A percentile compares a stretch with the other conserved stretches of the same genome.
Evolutionary conservation across 2,329 filamentous ascomycete species (phyloP).

Genomic region (Aspergillus floridensis): DNA sequence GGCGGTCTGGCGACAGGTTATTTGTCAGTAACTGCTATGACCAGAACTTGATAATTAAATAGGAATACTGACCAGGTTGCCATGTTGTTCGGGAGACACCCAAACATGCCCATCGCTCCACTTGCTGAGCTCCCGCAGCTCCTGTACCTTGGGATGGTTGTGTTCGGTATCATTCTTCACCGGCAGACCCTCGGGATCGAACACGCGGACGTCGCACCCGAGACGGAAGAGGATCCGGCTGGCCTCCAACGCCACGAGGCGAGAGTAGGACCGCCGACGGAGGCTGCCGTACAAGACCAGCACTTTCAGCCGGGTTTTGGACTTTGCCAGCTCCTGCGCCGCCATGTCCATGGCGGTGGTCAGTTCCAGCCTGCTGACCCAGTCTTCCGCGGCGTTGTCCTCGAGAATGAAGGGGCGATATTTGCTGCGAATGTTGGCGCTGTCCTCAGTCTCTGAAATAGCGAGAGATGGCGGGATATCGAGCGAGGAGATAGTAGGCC

Average conservation of each 20-base stretch:
- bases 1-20: conserved; percentile 46
- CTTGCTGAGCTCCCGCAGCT: conserved; percentile 57
- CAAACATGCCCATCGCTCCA: conserved; percentile 69
- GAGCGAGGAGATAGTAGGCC: background rate
- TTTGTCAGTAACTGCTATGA: no score
- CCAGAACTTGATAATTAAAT: background rate
- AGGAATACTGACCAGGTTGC: conserved; percentile 51
- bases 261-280: conserved; percentile 57
- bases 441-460: conserved; percentile 45
- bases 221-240: conserved; percentile 61
- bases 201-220: conserved; percentile 65
- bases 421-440: conserved; percentile 42
- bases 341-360: conserved; percentile 53
- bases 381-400: conserved; percentile 45
- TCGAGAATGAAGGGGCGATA: conserved; percentile 59
- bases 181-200: conserved; percentile 57
- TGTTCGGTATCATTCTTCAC: conserved; percentile 63
- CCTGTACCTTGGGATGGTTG: conserved; percentile 59
- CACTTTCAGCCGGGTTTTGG: conserved; percentile 51
- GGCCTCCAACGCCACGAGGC: conserved; percentile 59
- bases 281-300: conserved; percentile 63
- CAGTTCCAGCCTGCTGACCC: conserved; percentile 58
- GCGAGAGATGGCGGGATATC: background rate
- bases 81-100: conserved; percentile 66
- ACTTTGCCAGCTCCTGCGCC: conserved; percentile 44